Conservation (phyloP, 768 basidiomycete species). For the Phlebiopsis gigantea region DNA sequence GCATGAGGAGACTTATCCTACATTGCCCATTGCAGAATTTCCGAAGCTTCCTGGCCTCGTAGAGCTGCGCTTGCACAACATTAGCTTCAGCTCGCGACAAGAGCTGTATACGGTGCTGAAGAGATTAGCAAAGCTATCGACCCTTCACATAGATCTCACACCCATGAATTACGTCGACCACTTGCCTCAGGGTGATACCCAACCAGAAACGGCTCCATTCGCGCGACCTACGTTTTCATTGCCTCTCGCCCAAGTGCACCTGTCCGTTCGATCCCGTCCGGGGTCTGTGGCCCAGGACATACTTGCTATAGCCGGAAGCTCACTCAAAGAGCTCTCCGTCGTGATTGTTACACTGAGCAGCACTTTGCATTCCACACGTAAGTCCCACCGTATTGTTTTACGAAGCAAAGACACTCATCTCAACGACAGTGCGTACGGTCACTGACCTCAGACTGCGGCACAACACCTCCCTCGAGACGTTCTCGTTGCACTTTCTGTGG, state of each 20-base stretch:
- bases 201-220: not conserved
- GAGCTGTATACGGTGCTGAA: slow-evolving; percentile 1
- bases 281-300: not conserved
- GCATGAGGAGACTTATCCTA: not conserved
- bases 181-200: not conserved
- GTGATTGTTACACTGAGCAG: not conserved
- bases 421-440: not conserved
- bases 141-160: slow-evolving; percentile 2
- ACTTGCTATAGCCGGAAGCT: not conserved
- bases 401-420: not conserved
- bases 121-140: not conserved
- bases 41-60: slow-evolving; percentile 2
- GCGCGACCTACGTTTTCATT: not conserved
- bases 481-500: not conserved
- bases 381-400: not conserved
- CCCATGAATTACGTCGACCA: not conserved
- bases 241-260: not conserved
- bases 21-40: not conserved
- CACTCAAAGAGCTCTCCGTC: slow-evolving; percentile 1
- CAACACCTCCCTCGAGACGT: not conserved
- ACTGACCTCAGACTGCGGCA: not conserved
- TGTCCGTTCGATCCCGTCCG: not conserved
- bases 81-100: slow-evolving; percentile 2
- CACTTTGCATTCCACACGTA: not conserved
- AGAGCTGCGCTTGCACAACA: not conserved